A percentile compares a stretch with the other conserved stretches of the same genome.
Conservation (phyloP, 2,329 filamentous ascomycete genomes). For the Leptosphaerulina australis region DNA sequence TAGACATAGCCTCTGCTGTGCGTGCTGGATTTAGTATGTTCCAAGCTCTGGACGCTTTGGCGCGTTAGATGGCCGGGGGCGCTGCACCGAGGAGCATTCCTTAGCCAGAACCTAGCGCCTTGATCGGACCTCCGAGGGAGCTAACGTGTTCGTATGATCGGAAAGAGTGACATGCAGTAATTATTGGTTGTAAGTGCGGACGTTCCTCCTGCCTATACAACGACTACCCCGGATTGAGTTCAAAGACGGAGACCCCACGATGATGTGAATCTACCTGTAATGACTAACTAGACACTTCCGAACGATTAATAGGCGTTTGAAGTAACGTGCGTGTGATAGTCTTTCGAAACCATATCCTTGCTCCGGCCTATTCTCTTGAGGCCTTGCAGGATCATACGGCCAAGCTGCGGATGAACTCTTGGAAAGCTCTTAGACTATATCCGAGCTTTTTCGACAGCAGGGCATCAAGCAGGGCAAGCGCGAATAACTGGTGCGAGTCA, state of each 20-base stretch:
- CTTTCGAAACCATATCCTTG: not conserved
- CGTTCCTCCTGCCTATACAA: not conserved
- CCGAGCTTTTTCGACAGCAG: slow-evolving; percentile 11
- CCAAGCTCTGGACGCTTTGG: not conserved
- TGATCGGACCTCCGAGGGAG: slow-evolving; percentile 7
- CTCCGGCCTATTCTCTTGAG: slow-evolving; percentile 9
- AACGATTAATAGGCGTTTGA: slow-evolving; percentile 1
- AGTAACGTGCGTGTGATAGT: slow-evolving; percentile 1
- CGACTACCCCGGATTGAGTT: slow-evolving; percentile 6
- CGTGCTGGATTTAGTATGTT: not conserved
- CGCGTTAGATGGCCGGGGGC: not conserved
- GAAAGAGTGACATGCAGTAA: not conserved
- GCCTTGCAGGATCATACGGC: slow-evolving; percentile 1
- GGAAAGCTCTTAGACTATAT: not conserved
- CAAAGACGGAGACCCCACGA: slow-evolving; percentile 9
- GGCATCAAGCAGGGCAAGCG: slow-evolving; percentile 5
- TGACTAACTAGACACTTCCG: no score
- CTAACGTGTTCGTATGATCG: slow-evolving; percentile 1
- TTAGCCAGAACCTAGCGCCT: no score
- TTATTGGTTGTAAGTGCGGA: no score
- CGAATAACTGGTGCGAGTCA: slow-evolving; percentile 7
- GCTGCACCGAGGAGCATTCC: not conserved
- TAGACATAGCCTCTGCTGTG: not conserved
- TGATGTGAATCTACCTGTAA: no score
- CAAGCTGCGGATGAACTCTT: slow-evolving; percentile 4